Evolutionary conservation across 192 early-diverging fungal genomes (phyloP).

Genomic region (Podila minutissima): DNA sequence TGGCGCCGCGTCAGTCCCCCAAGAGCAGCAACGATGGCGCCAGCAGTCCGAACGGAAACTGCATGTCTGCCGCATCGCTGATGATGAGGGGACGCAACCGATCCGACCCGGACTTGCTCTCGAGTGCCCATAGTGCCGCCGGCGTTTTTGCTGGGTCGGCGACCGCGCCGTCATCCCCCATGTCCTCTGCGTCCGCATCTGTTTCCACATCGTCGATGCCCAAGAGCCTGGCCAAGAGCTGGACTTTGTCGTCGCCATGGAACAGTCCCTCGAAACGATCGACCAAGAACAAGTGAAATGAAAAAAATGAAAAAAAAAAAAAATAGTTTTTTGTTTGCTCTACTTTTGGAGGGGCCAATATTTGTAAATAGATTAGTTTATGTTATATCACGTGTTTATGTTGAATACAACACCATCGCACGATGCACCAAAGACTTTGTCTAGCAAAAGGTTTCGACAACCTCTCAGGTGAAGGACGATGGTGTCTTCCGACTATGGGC

Average conservation of each 20-base stretch:
- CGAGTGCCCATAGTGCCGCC: neutral
- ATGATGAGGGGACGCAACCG: slow-evolving; percentile 20
- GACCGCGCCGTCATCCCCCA: neutral
- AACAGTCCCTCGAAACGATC: slow-evolving; percentile 12
- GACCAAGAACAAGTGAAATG: neutral
- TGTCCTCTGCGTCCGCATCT: neutral
- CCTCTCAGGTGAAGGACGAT: no score
- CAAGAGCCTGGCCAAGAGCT: slow-evolving; percentile 16
- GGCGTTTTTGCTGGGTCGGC: neutral
- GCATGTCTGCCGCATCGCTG: neutral
- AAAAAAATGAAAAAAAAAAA: no score
- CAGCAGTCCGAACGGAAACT: neutral
- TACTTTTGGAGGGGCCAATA: no score
- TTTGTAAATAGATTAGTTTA: neutral
- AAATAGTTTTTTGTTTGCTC: neutral
- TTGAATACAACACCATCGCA: no score
- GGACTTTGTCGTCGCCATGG: slow-evolving; percentile 27
- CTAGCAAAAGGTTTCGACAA: no score
- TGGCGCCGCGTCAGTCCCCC: neutral
- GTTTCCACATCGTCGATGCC: neutral
- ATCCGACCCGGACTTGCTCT: slow-evolving; percentile 16
- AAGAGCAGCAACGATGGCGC: neutral
- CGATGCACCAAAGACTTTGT: no score
- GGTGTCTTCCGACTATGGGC: no score
- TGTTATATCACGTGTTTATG: neutral